Evolutionary conservation across 257 asterid genomes (phyloP).

Genomic region (Buddleja alternifolia): DNA sequence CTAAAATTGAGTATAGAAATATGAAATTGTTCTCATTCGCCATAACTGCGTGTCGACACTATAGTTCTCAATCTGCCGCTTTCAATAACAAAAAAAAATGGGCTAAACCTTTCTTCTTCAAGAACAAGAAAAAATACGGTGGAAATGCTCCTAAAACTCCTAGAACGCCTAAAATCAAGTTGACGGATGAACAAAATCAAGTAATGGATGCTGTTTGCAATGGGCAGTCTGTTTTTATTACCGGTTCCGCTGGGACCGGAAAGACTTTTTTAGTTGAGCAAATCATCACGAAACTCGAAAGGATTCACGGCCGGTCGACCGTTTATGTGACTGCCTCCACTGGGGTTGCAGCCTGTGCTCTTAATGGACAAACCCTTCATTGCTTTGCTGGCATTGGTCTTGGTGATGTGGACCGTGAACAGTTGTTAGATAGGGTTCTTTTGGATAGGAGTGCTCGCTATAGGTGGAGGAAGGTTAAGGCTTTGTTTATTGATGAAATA

Average conservation of each 20-base stretch:
- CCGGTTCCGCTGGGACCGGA: conserved; percentile 88
- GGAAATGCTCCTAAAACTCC: conserved; percentile 27
- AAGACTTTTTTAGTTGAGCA: conserved; percentile 60
- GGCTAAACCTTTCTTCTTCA: conserved; percentile 18
- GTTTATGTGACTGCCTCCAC: conserved; percentile 83
- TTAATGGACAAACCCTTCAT: conserved; percentile 59
- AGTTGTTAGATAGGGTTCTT: conserved; percentile 46
- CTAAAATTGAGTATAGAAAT: not conserved
- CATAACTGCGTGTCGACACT: conserved; percentile 42
- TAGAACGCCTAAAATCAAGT: conserved; percentile 36
- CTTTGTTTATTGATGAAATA: conserved; percentile 64
- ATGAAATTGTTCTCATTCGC: conserved; percentile 52
- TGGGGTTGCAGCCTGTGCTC: conserved; percentile 68
- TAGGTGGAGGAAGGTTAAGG: conserved; percentile 69
- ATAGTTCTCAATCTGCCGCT: conserved; percentile 42
- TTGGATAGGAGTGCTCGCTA: conserved; percentile 38
- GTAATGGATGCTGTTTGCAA: conserved; percentile 53
- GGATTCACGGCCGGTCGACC: conserved; percentile 47
- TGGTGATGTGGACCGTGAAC: conserved; percentile 36
- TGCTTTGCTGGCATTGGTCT: conserved; percentile 59
- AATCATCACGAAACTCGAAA: conserved; percentile 50
- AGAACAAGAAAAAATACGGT: conserved; percentile 28
- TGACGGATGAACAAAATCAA: conserved; percentile 66
- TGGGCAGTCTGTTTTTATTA: conserved; percentile 64
- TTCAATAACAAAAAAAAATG: conserved; percentile 1